phyloP scores from a whole-genome alignment of 1,284 basidiomycete species.

The Sporisorium graminicola region DNA sequence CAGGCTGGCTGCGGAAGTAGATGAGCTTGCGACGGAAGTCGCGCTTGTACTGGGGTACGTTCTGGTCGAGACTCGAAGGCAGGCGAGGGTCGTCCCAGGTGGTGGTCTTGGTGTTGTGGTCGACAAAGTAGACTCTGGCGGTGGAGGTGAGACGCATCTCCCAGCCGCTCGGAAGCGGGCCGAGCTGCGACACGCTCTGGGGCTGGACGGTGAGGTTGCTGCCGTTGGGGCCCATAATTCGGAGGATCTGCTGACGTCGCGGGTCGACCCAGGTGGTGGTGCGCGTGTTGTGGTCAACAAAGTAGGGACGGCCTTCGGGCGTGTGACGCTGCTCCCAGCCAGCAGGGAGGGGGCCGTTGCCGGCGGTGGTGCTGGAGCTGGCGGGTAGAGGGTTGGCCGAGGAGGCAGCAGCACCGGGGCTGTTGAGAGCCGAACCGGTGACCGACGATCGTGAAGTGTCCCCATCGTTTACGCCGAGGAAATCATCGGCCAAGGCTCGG shows the following conservation, averaged over 20 bases:
- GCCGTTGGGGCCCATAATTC: conserved; percentile 85
- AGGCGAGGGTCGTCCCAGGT: conserved; percentile 94
- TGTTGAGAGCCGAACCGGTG: conserved; percentile 35
- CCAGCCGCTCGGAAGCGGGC: conserved; percentile 95
- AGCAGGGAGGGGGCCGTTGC: conserved; percentile 84
- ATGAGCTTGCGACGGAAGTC: conserved; percentile 98
- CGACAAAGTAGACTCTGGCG: conserved; percentile 93
- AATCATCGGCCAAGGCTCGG: conserved; percentile 68
- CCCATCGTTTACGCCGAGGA: conserved; percentile 66
- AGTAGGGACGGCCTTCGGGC: conserved; percentile 96
- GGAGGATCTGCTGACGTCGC: conserved; percentile 84
- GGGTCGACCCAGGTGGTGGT: conserved; percentile 99
- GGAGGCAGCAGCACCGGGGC: conserved; percentile 32
- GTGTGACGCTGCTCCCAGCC: conserved; percentile 99
- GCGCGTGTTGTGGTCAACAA: conserved; percentile 89
- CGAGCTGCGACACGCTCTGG: conserved; percentile 87
- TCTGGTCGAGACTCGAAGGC: conserved; percentile 85
- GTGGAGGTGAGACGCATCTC: conserved; percentile 96
- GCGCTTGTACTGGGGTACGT: conserved; percentile 98
- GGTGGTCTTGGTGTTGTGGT: conserved; percentile 93
- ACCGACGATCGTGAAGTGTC: conserved; percentile 44
- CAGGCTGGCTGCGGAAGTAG: conserved; percentile 98
- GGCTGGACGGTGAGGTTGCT: conserved; percentile 83
- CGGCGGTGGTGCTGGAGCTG: conserved; percentile 77
- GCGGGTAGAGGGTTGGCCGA: conserved; percentile 49